Evolutionary conservation across 768 basidiomycete genomes (phyloP), one percentile per base, ranked within the genome.

Genomic region (Cystofilobasidium bisporidii): DNA sequence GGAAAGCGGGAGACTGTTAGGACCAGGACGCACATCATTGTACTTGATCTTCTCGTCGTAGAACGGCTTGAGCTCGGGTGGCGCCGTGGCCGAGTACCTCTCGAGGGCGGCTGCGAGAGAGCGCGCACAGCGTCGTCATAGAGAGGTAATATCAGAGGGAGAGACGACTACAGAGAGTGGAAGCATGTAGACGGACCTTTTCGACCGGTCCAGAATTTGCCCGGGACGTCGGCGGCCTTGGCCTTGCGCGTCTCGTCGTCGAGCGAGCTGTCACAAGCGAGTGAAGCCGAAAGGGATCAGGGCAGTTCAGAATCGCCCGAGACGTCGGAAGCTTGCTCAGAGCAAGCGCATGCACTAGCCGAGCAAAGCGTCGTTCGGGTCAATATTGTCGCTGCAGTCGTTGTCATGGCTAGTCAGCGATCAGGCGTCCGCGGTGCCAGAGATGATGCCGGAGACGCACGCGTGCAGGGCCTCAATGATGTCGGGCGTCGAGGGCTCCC

Each of bases 41-140:
- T 36, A 66, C 28, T 59, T 41, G 59, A 61, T 53, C 59, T 66
- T 66, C n/a, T 66, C 33, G 32, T 59, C 33, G 45, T 66, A 66
- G 28, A 66, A 66, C 18, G n/a, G 3, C 45, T 66, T 66, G 47
- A 66, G 65, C 33, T 61, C 59, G 1, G 43, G n/a, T 6, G 65
- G 65, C 18, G 65, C 41, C 10, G 45, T n/a, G 26, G 58, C 60
- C 18, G 43, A 1, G 50, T 60, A 66, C 48, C 61, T 66, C 58
- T 66, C 59, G 17, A 66, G 60, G 20, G 65, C 65, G n/a, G 26
- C 65, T 66, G 47, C 17, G 22, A 9, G 20, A 15, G 1, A 50
- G 10, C 15, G 47, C 32, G 1, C 11, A 59, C 24, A 11, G 41
- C 38, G 32, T 10, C 22, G 18, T 1, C n/a, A n/a, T 5, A 56